Conservation (phyloP, 768 basidiomycete species). For the Boletus rubescentipes region DNA sequence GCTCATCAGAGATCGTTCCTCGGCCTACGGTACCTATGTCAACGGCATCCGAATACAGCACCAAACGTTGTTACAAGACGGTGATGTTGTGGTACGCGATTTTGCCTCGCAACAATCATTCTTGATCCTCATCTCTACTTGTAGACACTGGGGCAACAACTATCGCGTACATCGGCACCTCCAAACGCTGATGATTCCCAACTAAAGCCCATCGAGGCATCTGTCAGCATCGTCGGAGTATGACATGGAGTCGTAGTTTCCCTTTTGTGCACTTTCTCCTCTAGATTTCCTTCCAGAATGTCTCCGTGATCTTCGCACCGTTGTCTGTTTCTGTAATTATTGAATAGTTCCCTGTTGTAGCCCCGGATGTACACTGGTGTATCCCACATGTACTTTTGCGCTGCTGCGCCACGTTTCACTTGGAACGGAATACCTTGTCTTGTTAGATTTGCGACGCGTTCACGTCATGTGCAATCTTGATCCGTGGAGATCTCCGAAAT, state of each 20-base stretch:
- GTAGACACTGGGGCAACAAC: conserved; percentile 42
- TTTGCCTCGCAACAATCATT: neutral
- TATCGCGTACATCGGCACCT: conserved; percentile 40
- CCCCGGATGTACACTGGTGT: neutral
- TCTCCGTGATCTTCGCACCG: neutral
- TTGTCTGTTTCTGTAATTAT: conserved; percentile 3
- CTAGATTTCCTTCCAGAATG: neutral
- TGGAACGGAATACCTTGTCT: neutral
- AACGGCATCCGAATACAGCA: conserved; percentile 43
- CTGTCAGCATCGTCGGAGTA: conserved; percentile 37
- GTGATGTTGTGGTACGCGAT: conserved; percentile 44
- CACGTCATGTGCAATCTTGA: neutral
- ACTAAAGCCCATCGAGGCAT: conserved; percentile 45
- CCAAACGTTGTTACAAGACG: conserved; percentile 37
- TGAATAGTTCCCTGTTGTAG: neutral
- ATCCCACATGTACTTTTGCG: neutral
- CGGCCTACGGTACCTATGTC: conserved; percentile 48
- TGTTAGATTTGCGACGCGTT: neutral
- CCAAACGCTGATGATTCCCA: conserved; percentile 43
- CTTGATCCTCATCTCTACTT: conserved; percentile 7
- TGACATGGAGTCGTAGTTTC: conserved; percentile 7
- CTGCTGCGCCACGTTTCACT: neutral
- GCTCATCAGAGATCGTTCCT: conserved; percentile 46
- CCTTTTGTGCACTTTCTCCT: neutral
- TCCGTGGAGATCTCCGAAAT: too few species aligned